Conservation (phyloP, 495 filamentous ascomycete genomes). For the Aspergillus homomorphus region DNA sequence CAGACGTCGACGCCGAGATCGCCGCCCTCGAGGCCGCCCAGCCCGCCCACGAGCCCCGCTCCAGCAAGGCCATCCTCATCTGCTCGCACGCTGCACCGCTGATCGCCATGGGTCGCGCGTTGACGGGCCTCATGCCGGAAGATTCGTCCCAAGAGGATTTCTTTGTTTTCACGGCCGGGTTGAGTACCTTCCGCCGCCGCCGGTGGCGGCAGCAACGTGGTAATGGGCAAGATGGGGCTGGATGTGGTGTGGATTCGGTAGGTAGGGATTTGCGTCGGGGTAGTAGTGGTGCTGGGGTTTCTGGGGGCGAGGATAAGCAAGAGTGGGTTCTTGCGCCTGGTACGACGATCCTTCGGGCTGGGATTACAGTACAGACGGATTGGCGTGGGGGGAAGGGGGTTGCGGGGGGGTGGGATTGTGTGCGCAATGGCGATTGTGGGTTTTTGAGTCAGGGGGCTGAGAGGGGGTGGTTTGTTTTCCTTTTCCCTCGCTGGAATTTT, state of each 20-base stretch:
- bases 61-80: conserved; percentile 64
- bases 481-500: conserved; percentile 17
- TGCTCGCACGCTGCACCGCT: conserved; percentile 89
- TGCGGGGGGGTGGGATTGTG: conserved; percentile 75
- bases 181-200: conserved; percentile 57
- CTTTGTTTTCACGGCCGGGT: conserved; percentile 75
- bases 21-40: conserved; percentile 26
- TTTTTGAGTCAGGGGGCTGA: conserved; percentile 79
- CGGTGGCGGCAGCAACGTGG: neutral
- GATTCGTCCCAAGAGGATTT: conserved; percentile 74
- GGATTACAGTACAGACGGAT: conserved; percentile 40
- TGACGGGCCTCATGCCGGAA: conserved; percentile 74
- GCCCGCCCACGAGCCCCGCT: conserved; percentile 20
- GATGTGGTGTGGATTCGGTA: conserved; percentile 13
- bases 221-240: neutral
- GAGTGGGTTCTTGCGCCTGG: conserved; percentile 20
- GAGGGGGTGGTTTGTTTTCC: conserved; percentile 73
- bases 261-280: conserved; percentile 26
- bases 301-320: too few species aligned
- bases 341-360: conserved; percentile 30
- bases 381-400: conserved; percentile 69
- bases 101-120: conserved; percentile 75
- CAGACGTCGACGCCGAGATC: conserved; percentile 61
- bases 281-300: conserved; percentile 1
- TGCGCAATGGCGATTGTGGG: conserved; percentile 76